Conservation (phyloP, 495 filamentous ascomycete species). For the Talaromyces thailandensis region DNA sequence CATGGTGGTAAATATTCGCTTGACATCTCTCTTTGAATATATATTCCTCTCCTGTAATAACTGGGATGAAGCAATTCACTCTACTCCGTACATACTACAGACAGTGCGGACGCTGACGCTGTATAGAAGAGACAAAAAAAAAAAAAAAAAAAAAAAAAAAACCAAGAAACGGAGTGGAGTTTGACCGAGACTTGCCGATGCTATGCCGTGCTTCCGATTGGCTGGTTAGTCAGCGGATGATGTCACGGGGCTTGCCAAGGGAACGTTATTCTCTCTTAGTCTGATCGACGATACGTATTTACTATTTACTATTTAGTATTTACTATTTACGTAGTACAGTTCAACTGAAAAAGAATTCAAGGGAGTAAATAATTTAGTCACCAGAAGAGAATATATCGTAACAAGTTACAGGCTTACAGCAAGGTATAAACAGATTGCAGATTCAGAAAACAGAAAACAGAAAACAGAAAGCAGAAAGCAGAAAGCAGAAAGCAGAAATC, state of each 20-base stretch:
- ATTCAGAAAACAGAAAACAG: background rate
- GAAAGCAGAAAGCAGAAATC: constrained; percentile 1
- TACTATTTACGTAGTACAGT: background rate
- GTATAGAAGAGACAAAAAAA: too few species aligned
- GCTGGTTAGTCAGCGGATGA: background rate
- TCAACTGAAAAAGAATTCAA: background rate
- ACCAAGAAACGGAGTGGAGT: background rate
- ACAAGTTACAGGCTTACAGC: background rate
- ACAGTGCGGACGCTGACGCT: too few species aligned
- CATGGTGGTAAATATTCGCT: too few species aligned
- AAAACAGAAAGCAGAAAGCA: background rate
- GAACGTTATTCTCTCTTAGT: background rate
- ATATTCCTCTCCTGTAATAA: too few species aligned
- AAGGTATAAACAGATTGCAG: too few species aligned
- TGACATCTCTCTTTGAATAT: too few species aligned
- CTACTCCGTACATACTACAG: too few species aligned
- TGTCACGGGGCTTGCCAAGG: background rate
- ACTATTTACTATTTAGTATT: background rate
- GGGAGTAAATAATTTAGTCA: background rate
- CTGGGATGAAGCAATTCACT: too few species aligned
- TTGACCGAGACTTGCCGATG: background rate
- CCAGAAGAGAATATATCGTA: constrained; percentile 6
- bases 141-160: too few species aligned
- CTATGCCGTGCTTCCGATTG: constrained; percentile 6
- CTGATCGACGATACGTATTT: too few species aligned